Evolutionary conservation across 1,284 basidiomycete genomes (phyloP).

Genomic region (Apiotrichum laibachii): DNA sequence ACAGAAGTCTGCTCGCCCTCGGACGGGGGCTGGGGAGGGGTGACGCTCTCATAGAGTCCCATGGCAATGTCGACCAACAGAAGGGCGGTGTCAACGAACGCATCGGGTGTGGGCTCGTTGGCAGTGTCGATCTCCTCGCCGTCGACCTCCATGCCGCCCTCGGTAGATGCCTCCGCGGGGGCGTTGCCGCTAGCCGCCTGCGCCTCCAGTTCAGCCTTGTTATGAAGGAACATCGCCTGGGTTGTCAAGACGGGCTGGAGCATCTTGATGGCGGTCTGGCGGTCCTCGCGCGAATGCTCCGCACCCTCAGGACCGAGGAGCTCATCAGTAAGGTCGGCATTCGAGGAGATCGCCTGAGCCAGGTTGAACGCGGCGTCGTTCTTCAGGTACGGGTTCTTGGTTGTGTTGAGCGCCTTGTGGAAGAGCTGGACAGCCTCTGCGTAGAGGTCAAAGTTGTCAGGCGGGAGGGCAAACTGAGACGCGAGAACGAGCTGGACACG

Average conservation of each 20-base stretch:
- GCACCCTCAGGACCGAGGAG: conserved; percentile 19
- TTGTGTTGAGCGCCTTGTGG: conserved; percentile 30
- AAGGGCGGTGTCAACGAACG: conserved; percentile 42
- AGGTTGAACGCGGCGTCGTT: conserved; percentile 50
- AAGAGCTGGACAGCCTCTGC: conserved; percentile 37
- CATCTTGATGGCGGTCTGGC: conserved; percentile 34
- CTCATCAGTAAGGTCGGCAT: conserved; percentile 48
- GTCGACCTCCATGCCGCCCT: conserved; percentile 16
- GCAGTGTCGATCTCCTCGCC: conserved; percentile 54
- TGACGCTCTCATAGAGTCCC: conserved; percentile 37
- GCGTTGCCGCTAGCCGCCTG: neutral
- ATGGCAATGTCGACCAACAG: conserved; percentile 36
- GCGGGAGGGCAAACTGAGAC: conserved; percentile 47
- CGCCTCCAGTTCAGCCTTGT: conserved; percentile 12
- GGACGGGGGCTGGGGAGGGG: conserved; percentile 29
- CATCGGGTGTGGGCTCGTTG: conserved; percentile 41
- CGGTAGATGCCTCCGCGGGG: neutral
- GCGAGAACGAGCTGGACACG: conserved; percentile 45
- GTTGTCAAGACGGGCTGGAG: conserved; percentile 38
- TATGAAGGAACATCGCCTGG: conserved; percentile 32
- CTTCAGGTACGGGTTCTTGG: conserved; percentile 30
- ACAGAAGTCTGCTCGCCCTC: conserved; percentile 36
- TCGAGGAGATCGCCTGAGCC: conserved; percentile 31
- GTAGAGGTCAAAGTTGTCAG: conserved; percentile 25
- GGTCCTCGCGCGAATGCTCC: conserved; percentile 26